phyloP scores from a whole-genome alignment of 2,329 filamentous ascomycete species.

The Fusarium oligoseptatum region DNA sequence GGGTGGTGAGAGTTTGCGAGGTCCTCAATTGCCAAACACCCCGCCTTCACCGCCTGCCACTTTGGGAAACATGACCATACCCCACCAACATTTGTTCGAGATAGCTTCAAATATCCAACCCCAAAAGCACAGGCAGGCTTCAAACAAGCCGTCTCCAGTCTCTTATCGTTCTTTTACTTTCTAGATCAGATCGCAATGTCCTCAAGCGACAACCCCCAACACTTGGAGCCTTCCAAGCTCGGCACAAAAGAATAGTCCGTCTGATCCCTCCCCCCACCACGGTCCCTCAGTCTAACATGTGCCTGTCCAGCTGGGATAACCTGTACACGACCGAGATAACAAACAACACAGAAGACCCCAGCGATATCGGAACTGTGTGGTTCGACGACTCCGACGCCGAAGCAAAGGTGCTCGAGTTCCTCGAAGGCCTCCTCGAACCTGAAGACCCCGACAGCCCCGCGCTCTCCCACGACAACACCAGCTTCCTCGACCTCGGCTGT shows the following conservation, averaged over 20 bases:
- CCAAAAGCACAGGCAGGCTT: background rate
- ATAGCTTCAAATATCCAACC: conserved; percentile 26
- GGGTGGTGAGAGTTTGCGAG: background rate
- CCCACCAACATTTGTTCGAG: conserved; percentile 40
- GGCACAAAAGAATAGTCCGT: conserved; percentile 93
- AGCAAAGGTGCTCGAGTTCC: conserved; percentile 79
- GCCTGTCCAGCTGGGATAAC: conserved; percentile 74
- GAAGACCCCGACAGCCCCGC: conserved; percentile 38
- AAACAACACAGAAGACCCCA: conserved; percentile 79
- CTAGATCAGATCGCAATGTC: conserved; percentile 29
- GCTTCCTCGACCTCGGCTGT: conserved; percentile 89
- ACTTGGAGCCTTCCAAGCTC: conserved; percentile 81
- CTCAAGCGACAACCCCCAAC: conserved; percentile 61
- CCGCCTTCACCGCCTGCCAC: conserved; percentile 44
- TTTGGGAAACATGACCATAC: conserved; percentile 28
- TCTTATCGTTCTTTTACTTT: background rate
- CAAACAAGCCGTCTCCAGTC: background rate
- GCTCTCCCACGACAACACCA: conserved; percentile 54
- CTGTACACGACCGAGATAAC: conserved; percentile 79
- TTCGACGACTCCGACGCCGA: conserved; percentile 95
- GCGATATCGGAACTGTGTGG: conserved; percentile 92
- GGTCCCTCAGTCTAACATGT: conserved; percentile 25
- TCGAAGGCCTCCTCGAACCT: conserved; percentile 59
- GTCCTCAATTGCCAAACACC: background rate
- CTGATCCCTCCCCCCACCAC: background rate